A percentile compares a stretch with the other conserved stretches of the same genome.
Evolutionary conservation across 1,139 yeast species (phyloP).

Genomic region (Diutina siamensis): DNA sequence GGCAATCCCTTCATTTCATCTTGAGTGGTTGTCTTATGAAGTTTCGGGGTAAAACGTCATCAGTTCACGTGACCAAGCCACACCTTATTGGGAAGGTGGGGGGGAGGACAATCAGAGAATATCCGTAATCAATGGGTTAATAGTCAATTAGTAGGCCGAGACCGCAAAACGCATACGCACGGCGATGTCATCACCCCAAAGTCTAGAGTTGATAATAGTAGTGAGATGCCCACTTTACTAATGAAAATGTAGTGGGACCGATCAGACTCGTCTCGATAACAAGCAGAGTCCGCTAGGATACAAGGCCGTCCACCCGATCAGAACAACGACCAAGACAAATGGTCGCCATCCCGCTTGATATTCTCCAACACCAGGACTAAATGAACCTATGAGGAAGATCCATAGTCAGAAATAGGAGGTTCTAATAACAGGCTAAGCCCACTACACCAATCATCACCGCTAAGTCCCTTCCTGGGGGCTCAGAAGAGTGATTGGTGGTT

Average conservation of each 20-base stretch:
- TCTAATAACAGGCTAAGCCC: no score
- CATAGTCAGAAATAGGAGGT: constrained; percentile 70
- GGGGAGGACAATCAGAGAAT: no score
- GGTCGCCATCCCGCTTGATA: constrained; percentile 32
- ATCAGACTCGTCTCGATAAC: constrained; percentile 11
- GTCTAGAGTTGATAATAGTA: no score
- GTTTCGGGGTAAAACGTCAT: no score
- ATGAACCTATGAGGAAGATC: constrained; percentile 37
- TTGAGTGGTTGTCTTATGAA: no score
- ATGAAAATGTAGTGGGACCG: constrained; percentile 16
- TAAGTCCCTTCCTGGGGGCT: background rate
- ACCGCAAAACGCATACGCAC: no score
- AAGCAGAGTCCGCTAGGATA: constrained; percentile 10
- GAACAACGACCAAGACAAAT: constrained; percentile 18
- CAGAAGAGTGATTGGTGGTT: no score
- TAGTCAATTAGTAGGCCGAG: no score
- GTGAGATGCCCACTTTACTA: no score
- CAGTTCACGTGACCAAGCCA: background rate
- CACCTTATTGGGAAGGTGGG: no score
- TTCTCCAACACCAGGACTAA: constrained; percentile 64
- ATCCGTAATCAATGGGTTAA: no score
- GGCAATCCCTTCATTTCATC: background rate
- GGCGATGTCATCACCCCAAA: background rate
- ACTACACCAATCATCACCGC: no score
- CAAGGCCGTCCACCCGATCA: constrained; percentile 27